Percentiles rank a stretch among this genome's conserved stretches.
Evolutionary conservation across 768 basidiomycete genomes (phyloP).

Genomic region (Boletus vinaceobasis): DNA sequence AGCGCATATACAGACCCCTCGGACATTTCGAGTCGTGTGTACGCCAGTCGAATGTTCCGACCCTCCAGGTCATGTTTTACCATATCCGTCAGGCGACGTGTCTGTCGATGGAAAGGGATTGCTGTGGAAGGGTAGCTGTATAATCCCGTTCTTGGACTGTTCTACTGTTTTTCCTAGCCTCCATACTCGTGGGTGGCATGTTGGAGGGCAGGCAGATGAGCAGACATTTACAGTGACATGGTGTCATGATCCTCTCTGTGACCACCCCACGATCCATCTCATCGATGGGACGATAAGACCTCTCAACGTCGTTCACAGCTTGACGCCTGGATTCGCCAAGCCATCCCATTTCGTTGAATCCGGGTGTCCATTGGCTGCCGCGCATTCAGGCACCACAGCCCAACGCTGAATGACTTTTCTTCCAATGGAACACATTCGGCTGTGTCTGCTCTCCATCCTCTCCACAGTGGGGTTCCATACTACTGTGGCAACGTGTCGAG

Average conservation of each 20-base stretch:
- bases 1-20: not conserved
- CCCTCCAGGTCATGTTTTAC: not conserved
- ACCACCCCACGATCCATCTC: conserved; percentile 9
- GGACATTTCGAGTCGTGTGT: not conserved
- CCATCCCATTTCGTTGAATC: not conserved
- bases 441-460: not conserved
- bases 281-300: conserved; percentile 22
- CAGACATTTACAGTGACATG: no score
- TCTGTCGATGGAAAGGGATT: conserved; percentile 19
- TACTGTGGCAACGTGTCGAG: no score
- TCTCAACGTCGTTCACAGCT: not conserved
- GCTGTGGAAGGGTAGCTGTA: conserved; percentile 14
- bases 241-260: conserved; percentile 9
- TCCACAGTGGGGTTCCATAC: not conserved
- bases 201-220: no score
- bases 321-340: not conserved
- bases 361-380: no score
- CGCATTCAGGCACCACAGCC: no score
- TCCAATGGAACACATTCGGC: not conserved
- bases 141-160: conserved; percentile 11
- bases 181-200: no score
- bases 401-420: no score
- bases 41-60: not conserved
- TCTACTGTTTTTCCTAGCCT: not conserved
- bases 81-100: conserved; percentile 11